These are phyloP conservation scores for Ustilago trichophora DNA, from an alignment of 1,284 basidiomycete genomes.

Conservation along the genomic window DNA sequence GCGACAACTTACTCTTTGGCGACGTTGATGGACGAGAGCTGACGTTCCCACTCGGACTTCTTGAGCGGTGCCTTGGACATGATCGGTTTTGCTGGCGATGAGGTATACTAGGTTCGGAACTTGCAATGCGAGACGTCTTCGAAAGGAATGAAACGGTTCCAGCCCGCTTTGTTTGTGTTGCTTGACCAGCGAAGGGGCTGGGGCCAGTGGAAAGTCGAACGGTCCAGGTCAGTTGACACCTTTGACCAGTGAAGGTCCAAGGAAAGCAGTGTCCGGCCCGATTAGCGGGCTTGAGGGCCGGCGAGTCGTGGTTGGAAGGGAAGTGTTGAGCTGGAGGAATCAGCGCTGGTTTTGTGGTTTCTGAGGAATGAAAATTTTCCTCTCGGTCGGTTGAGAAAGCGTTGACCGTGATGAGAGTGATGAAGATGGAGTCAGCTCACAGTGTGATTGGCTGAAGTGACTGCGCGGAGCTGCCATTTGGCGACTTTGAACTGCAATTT, in stretches of 20 bases:
- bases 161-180: too few relatives aligned
- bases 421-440: constrained; percentile 6
- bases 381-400: constrained; percentile 5
- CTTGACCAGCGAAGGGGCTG: too few relatives aligned
- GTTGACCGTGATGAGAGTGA: constrained; percentile 5
- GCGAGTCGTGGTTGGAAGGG: constrained; percentile 3
- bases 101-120: too few relatives aligned
- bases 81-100: background rate
- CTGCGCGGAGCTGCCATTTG: background rate
- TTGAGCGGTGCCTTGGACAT: constrained; percentile 43
- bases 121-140: background rate
- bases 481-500: constrained; percentile 2
- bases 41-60: constrained; percentile 69
- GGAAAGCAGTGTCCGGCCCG: constrained; percentile 12
- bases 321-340: background rate
- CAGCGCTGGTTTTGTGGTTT: background rate
- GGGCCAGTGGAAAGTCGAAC: too few relatives aligned
- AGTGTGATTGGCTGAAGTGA: constrained; percentile 22
- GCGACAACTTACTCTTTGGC: constrained; percentile 70
- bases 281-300: constrained; percentile 21
- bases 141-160: constrained; percentile 1
- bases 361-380: constrained; percentile 14
- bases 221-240: too few relatives aligned
- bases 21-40: constrained; percentile 68
- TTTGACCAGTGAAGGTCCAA: background rate